Evolutionary conservation across 495 filamentous ascomycete genomes (phyloP), one percentile per base, ranked within the genome.

Genomic region (Penicillium chermesinum): DNA sequence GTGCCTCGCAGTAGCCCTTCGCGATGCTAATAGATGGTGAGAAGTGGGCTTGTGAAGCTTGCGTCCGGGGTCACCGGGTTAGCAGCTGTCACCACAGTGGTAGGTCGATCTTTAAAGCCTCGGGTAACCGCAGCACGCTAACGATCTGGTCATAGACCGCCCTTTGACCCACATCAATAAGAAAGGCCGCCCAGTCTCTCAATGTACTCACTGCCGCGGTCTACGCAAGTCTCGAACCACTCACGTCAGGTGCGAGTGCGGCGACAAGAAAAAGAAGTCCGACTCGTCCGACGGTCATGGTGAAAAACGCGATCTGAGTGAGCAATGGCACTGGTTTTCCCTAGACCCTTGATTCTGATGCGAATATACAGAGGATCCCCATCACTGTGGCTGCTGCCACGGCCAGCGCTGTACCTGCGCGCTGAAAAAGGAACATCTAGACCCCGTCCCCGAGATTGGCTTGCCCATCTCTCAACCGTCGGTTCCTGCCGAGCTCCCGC

Each of bases 171-270:
- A 93, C 67, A 96, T 97, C 78, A 93, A 93, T 74, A 96, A 95
- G 72, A 97, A 99, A 70, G 93, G 93, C 68, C 87, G 93, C 57
- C 93, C 93, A 56, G 91, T 97, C 60, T 95, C 91, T 67, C 93
- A 99, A 86, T 99, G 93, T 69, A 78, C 87, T 59, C 93, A 97
- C 74, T 99, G 93, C 71, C 91, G 93, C 70, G 81, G 85, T 55
- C 87, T 95, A 75, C 90, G 93, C 80, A 97, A 97, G 79, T 93
- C 91, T 67, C 88, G 94, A 53, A 85, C 93, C 53, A 86, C 90
- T 50, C 93, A 99, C 72, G 82, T 91, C 57, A 91, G 91, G 72
- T 99, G 93, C 76, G 91, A 96, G 66, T 99, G 93, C 72, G 91
- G 89, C 66, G 90, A 93, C 68, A 95, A 91, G 81, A 75, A 75